Evolutionary conservation across 2,329 filamentous ascomycete species (phyloP).

Genomic region (Trichoderma atrobrunneum): DNA sequence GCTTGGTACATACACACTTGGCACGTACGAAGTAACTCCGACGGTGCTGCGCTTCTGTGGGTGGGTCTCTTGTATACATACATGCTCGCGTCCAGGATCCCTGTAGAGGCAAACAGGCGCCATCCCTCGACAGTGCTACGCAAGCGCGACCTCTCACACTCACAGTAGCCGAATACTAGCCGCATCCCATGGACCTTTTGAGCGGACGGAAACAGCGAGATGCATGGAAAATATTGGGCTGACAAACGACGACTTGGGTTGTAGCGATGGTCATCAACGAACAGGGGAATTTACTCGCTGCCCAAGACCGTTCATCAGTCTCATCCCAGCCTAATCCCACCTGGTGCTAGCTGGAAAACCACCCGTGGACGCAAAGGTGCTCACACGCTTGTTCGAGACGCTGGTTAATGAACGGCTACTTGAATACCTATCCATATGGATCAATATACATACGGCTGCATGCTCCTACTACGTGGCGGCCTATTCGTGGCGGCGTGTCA

Average conservation of each 20-base stretch:
- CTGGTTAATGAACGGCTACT: background rate
- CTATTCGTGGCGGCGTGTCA: slow-evolving; percentile 4
- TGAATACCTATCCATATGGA: background rate
- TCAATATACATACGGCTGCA: background rate
- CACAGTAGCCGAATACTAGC: slow-evolving; percentile 6
- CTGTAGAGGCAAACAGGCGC: background rate
- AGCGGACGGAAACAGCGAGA: background rate
- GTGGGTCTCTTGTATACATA: background rate
- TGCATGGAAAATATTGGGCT: background rate
- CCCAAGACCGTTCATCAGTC: background rate
- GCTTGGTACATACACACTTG: background rate
- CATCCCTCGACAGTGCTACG: slow-evolving; percentile 2
- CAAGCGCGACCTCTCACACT: background rate
- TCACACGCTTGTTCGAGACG: background rate
- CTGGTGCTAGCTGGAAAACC: slow-evolving; percentile 11
- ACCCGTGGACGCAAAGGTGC: slow-evolving; percentile 13
- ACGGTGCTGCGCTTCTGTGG: background rate
- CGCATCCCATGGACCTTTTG: slow-evolving; percentile 6
- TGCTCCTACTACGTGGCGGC: slow-evolving; percentile 16
- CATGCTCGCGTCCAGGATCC: background rate
- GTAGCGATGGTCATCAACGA: background rate
- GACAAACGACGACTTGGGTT: background rate
- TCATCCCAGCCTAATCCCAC: slow-evolving; percentile 18
- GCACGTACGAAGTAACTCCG: background rate
- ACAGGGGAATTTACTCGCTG: background rate